Conservation (phyloP, 2,329 filamentous ascomycete genomes). For the Fonsecaea monophora region DNA sequence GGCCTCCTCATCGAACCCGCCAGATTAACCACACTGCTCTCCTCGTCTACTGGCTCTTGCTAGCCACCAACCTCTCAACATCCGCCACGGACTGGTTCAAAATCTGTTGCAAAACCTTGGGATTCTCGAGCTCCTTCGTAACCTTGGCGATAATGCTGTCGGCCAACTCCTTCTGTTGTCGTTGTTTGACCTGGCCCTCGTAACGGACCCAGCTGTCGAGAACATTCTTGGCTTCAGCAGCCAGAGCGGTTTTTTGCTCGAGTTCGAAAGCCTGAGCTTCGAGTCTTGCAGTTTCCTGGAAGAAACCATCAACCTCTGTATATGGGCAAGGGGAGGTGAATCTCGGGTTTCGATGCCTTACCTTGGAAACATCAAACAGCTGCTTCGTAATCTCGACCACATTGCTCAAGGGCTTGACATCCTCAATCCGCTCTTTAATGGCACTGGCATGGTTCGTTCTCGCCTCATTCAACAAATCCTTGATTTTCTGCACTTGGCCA, state of each 20-base stretch:
- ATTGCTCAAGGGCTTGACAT: conserved; percentile 89
- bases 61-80: conserved; percentile 70
- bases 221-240: conserved; percentile 89
- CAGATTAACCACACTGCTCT: not conserved
- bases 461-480: conserved; percentile 91
- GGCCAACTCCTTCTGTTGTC: conserved; percentile 95
- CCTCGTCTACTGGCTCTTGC: conserved; percentile 32
- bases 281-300: conserved; percentile 91
- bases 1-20: not conserved
- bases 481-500: conserved; percentile 87
- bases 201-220: conserved; percentile 99
- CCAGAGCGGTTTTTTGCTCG: conserved; percentile 92
- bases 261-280: conserved; percentile 97
- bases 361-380: conserved; percentile 98
- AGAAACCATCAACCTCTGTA: not conserved
- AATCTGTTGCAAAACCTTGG: conserved; percentile 96
- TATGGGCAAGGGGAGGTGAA: not conserved
- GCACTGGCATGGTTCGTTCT: conserved; percentile 93
- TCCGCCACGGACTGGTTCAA: conserved; percentile 95
- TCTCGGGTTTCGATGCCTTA: conserved; percentile 49
- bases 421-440: conserved; percentile 91
- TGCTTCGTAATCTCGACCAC: conserved; percentile 97
- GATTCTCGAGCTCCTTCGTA: conserved; percentile 97
- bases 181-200: conserved; percentile 97
- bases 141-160: conserved; percentile 95